Base-by-base conservation (phyloP, 2,329 filamentous ascomycete genomes). In the Ophiosphaerella narmari region DNA sequence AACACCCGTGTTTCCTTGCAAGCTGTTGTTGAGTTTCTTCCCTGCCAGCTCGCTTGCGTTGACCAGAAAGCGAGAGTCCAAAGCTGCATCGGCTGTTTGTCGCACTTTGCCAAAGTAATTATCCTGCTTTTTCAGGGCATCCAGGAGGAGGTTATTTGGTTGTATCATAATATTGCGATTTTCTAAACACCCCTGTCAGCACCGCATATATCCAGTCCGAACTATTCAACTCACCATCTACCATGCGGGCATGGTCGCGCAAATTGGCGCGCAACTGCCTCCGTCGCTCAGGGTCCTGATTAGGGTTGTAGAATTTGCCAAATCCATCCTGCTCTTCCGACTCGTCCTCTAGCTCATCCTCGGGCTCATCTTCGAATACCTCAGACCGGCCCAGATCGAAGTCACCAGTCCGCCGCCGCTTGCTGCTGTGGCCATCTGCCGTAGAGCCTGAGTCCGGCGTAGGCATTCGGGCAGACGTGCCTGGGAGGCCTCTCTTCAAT, bases 51-150 rank as follows among this genome's bases (percentile, higher is more conserved):
- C 91, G 5, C 90, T 89, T 1, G 90, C 86, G 56, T 83, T 86
- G 41, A 96, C 88, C 3, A 97, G 81, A 23, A 95, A 80, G n/a
- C 89, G 86, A 0, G 93, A 91, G 70, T 99, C 94, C 53, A 96
- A 87, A 1, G 89, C 90, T 1, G 94, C 94, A 70, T 97, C 94
- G 2, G 87, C 86, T 0, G 94, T 96, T 76, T 97, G 92, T 64
- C 88, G 90, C 52, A 96, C 87, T 59, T 85, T 80, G 48, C 80
- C 78, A 54, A 87, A 86, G 12, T 87, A 75, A 32, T 79, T 72
- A 60, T 94, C 86, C 13, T 88, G 86, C 56, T 82, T 81, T 21
- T 82, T 72, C 21, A 97, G 77, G 1, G 86, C 85, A 8, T 87
- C 79, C 50, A 96, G 77, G 1, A 86, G 85, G 21, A 80, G 77